Conservation (phyloP, 208 protist genomes). For the Leishmania major region DNA sequence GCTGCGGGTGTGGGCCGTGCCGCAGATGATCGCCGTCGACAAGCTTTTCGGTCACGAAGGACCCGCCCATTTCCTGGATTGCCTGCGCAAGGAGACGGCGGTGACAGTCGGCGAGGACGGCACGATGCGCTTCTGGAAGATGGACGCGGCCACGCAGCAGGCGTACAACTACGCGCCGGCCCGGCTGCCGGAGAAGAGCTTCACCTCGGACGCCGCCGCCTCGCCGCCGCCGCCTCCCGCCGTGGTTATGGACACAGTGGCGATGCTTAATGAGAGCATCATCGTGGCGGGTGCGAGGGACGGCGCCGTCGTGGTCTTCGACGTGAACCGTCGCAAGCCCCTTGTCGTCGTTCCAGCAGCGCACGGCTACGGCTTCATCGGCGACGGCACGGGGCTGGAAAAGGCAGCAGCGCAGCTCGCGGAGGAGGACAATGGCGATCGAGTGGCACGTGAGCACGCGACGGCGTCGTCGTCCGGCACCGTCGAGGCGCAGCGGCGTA, state of each 20-base stretch:
- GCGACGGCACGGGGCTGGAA: slow-evolving; percentile 89
- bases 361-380: slow-evolving; percentile 79
- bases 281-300: slow-evolving; percentile 70
- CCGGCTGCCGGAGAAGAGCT: slow-evolving; percentile 3
- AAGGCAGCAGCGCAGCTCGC: slow-evolving; percentile 43
- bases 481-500: slow-evolving; percentile 9
- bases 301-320: slow-evolving; percentile 86
- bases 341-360: slow-evolving; percentile 59
- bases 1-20: slow-evolving; percentile 87
- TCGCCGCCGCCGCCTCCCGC: slow-evolving; percentile 7
- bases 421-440: slow-evolving; percentile 22
- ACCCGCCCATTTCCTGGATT: slow-evolving; percentile 53
- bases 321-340: slow-evolving; percentile 79
- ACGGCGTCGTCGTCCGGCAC: slow-evolving; percentile 6
- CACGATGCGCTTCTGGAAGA: slow-evolving; percentile 90
- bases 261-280: slow-evolving; percentile 84
- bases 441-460: neutral
- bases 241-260: slow-evolving; percentile 71
- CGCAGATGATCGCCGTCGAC: slow-evolving; percentile 86
- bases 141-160: slow-evolving; percentile 88
- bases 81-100: slow-evolving; percentile 71
- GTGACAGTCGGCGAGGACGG: slow-evolving; percentile 85
- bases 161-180: slow-evolving; percentile 48
- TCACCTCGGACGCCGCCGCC: neutral
- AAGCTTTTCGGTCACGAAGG: slow-evolving; percentile 89